phyloP scores from a whole-genome alignment of 805 yeast species.

The Candida dendrica region DNA sequence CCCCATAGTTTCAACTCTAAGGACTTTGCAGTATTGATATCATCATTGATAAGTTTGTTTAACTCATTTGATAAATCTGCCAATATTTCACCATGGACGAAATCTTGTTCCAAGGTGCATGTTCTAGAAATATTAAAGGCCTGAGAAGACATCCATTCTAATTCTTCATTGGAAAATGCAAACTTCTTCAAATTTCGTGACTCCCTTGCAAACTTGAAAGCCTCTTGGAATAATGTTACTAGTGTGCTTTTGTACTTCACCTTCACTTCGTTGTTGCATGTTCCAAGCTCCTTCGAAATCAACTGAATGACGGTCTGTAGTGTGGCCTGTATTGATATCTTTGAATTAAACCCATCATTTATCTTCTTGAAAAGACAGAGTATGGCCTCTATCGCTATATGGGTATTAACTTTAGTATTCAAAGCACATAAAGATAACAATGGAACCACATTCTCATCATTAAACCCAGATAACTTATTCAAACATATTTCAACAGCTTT shows the following conservation, averaged over 20 bases:
- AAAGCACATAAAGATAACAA: slow-evolving; percentile 26
- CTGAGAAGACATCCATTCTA: slow-evolving; percentile 34
- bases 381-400: slow-evolving; percentile 21
- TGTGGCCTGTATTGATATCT: slow-evolving; percentile 20
- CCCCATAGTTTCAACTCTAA: slow-evolving; percentile 12
- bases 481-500: slow-evolving; percentile 19
- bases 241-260: slow-evolving; percentile 7
- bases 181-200: slow-evolving; percentile 3
- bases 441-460: slow-evolving; percentile 26
- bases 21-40: slow-evolving; percentile 19
- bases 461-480: slow-evolving; percentile 25
- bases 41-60: slow-evolving; percentile 17
- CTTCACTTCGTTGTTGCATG: slow-evolving; percentile 1
- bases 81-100: slow-evolving; percentile 11
- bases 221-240: slow-evolving; percentile 7
- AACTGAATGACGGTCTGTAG: slow-evolving; percentile 25
- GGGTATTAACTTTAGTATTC: slow-evolving; percentile 19
- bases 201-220: slow-evolving; percentile 8
- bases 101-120: slow-evolving; percentile 13
- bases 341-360: slow-evolving; percentile 6
- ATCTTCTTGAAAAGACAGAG: slow-evolving; percentile 20
- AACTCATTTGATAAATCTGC: slow-evolving; percentile 15
- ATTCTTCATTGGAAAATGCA: slow-evolving; percentile 23
- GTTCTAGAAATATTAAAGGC: slow-evolving; percentile 25
- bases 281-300: slow-evolving; percentile 20